Evolutionary conservation across 345 rosid species (phyloP), one percentile per base, ranked within the genome.

Genomic region (Linum usitatissimum): DNA sequence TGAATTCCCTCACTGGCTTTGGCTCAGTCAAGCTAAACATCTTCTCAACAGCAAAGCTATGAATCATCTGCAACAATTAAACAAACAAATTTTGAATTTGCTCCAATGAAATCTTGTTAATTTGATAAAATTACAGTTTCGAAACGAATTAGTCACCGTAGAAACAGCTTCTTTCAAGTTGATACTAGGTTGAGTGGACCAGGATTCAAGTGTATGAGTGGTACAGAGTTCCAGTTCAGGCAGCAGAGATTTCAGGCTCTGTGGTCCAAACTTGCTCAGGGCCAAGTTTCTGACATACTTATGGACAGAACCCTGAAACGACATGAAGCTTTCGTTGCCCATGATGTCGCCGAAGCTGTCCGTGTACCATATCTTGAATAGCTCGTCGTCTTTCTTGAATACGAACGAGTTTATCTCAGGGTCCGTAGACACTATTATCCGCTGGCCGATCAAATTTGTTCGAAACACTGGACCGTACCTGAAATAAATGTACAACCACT

Each of bases 401-500:
- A 80, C 76, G 34, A 58, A 63, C 20, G 68, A 67, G n/a, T 76
- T 78, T 30, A 77, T 67, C 10, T 78, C 81, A 0, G 71, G 62
- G 19, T 84, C 87, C 0, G 79, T 73, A 10, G 81, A 74, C 2
- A 78, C 61, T 20, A 82, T 55, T 12, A 78, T 56, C 19, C 64
- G 75, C 3, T 64, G 61, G 5, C 83, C 82, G 9, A 77, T 70
- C 23, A 82, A 15, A 40, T 42, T 69, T 0, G 83, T 80, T 42
- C 72, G 69, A 69, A 84, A 84, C 55, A 79, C 20, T 2, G 72
- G 62, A 0, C 83, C 83, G 56, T 78, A 61, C 54, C 85, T 82
- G 59, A 38, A 70, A 31, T 9, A 4, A 17, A 18, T n/a, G n/a
- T n/a, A n/a, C n/a, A n/a, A n/a, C 28, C 28, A 0, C 2, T 2